These are phyloP conservation scores for Trapa incisa DNA, from an alignment of 345 rosid genomes.

Conservation along the genomic window DNA sequence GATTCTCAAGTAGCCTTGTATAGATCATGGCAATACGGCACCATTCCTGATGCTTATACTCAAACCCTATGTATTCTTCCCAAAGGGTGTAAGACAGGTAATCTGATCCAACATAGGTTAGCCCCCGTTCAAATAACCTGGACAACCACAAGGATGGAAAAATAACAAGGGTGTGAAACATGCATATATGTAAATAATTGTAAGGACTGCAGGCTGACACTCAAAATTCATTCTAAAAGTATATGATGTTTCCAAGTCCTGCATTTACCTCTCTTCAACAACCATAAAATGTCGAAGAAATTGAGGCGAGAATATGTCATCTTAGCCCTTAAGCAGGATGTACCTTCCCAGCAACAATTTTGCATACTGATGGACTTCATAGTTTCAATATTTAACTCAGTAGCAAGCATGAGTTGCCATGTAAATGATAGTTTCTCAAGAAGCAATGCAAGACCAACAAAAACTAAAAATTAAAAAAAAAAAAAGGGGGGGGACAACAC, in stretches of 20 bases:
- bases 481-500: conserved; percentile 8
- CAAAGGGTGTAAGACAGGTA: conserved; percentile 69
- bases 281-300: conserved; percentile 66
- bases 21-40: conserved; percentile 62
- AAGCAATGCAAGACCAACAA: conserved; percentile 20
- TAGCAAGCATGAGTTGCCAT: conserved; percentile 28
- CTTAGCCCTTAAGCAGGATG: conserved; percentile 72
- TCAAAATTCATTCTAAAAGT: conserved; percentile 74
- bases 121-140: conserved; percentile 64
- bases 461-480: conserved; percentile 17
- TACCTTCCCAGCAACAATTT: conserved; percentile 91
- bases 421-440: conserved; percentile 23
- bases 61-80: conserved; percentile 94
- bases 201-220: conserved; percentile 27
- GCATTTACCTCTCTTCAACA: conserved; percentile 90
- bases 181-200: conserved; percentile 18
- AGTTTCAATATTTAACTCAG: conserved; percentile 45
- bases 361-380: conserved; percentile 71
- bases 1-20: conserved; percentile 73
- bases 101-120: conserved; percentile 85
- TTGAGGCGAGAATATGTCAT: conserved; percentile 79
- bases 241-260: conserved; percentile 54
- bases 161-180: conserved; percentile 7
- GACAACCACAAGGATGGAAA: conserved; percentile 15
- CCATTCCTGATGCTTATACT: conserved; percentile 87